Conservation (phyloP, 768 basidiomycete genomes). For the Lactifluus rugatus region DNA sequence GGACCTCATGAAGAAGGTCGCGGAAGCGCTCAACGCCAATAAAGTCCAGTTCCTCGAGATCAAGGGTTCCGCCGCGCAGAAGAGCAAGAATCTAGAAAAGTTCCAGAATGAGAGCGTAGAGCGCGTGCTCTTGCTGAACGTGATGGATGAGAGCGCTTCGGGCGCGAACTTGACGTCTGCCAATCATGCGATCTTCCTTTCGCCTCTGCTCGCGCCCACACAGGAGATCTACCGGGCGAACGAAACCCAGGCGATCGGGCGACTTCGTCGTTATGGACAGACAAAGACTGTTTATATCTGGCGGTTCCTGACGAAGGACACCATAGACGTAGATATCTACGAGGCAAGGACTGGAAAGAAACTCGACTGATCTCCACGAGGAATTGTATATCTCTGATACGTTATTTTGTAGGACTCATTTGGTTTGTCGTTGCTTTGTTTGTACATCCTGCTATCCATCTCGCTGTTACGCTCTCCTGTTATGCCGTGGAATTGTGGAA, state of each 20-base stretch:
- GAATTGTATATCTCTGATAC: background rate
- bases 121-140: conserved; percentile 77
- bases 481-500: background rate
- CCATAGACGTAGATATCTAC: conserved; percentile 83
- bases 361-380: background rate
- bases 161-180: conserved; percentile 89
- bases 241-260: conserved; percentile 76
- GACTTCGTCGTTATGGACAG: conserved; percentile 78
- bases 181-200: conserved; percentile 92
- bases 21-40: conserved; percentile 65
- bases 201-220: conserved; percentile 73
- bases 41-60: conserved; percentile 74
- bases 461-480: background rate
- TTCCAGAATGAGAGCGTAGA: conserved; percentile 78
- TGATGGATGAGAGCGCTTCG: conserved; percentile 93
- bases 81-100: conserved; percentile 73
- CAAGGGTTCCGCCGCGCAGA: conserved; percentile 62
- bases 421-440: background rate
- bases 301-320: conserved; percentile 76
- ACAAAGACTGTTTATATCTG: conserved; percentile 70
- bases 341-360: conserved; percentile 34
- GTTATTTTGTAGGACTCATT: background rate
- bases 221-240: conserved; percentile 80
- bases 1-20: conserved; percentile 86
- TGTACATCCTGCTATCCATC: background rate